Percentiles rank a stretch among this genome's conserved stretches.
Conservation (phyloP, 228 moss, liverwort and hornwort species). For the Sphagnum magellanicum region DNA sequence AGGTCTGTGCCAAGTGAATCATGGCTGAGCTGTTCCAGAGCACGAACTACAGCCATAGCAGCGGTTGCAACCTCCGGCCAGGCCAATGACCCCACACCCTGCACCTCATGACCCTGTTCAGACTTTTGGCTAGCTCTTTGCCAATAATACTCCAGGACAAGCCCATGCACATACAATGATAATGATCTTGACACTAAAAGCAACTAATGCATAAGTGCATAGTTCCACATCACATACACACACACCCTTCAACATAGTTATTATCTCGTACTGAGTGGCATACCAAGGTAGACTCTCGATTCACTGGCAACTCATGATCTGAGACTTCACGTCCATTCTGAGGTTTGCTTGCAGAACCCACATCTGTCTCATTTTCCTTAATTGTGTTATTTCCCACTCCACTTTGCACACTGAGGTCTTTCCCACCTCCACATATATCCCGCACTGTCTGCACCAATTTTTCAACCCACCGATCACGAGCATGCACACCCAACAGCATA, state of each 20-base stretch:
- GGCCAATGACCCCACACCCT: slow-evolving; percentile 51
- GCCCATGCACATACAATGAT: too few relatives aligned
- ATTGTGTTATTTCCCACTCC: slow-evolving; percentile 23
- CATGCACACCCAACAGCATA: slow-evolving; percentile 42
- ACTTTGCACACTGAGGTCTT: slow-evolving; percentile 24
- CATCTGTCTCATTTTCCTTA: slow-evolving; percentile 26
- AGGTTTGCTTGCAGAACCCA: slow-evolving; percentile 1
- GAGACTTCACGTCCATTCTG: slow-evolving; percentile 11
- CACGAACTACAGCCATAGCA: slow-evolving; percentile 72
- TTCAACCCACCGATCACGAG: slow-evolving; percentile 90
- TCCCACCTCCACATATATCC: slow-evolving; percentile 52
- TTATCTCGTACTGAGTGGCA: too few relatives aligned
- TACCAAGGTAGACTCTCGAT: too few relatives aligned
- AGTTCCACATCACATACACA: too few relatives aligned
- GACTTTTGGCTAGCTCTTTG: neutral
- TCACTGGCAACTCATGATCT: too few relatives aligned
- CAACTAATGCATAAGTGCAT: too few relatives aligned
- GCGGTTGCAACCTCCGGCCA: slow-evolving; percentile 78
- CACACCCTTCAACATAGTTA: too few relatives aligned
- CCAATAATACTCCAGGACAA: neutral
- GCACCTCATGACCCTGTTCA: slow-evolving; percentile 1
- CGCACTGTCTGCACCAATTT: slow-evolving; percentile 59
- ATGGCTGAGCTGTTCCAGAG: slow-evolving; percentile 69
- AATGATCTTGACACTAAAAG: too few relatives aligned
- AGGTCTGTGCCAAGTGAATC: slow-evolving; percentile 76